Evolutionary conservation across 2,329 filamentous ascomycete species (phyloP).

Genomic region (Zymoseptoria pseudotritici): DNA sequence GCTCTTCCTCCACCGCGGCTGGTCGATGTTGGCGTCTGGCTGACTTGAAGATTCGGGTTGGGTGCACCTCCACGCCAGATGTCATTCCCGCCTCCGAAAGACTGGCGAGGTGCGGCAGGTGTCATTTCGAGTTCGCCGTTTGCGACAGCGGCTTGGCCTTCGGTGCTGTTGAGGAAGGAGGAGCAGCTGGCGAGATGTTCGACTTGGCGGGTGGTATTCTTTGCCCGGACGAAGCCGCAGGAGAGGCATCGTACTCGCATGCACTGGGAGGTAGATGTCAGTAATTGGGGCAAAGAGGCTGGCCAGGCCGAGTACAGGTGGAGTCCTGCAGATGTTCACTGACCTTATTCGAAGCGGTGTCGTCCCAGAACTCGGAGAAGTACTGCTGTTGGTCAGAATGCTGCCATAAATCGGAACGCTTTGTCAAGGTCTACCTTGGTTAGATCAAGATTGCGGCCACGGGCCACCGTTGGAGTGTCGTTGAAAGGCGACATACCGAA

Average conservation of each 20-base stretch:
- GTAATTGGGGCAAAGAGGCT: too few relatives aligned
- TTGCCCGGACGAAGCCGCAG: slow-evolving; percentile 44
- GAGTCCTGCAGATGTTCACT: slow-evolving; percentile 4
- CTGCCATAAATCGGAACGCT: background rate
- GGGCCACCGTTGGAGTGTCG: slow-evolving; percentile 17
- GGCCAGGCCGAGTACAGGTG: too few relatives aligned
- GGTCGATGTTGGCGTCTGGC: slow-evolving; percentile 20
- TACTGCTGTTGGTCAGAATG: slow-evolving; percentile 8
- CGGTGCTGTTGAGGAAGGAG: slow-evolving; percentile 37
- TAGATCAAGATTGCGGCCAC: slow-evolving; percentile 19
- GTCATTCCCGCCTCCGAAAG: slow-evolving; percentile 20
- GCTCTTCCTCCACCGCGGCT: too few relatives aligned
- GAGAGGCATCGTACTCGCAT: slow-evolving; percentile 43
- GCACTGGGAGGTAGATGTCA: slow-evolving; percentile 27
- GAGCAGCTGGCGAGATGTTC: slow-evolving; percentile 43
- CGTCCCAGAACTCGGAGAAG: slow-evolving; percentile 28
- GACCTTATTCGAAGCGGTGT: slow-evolving; percentile 23
- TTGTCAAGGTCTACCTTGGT: slow-evolving; percentile 11
- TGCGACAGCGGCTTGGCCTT: slow-evolving; percentile 33
- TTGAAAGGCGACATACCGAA: background rate
- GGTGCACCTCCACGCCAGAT: slow-evolving; percentile 41
- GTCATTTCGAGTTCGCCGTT: slow-evolving; percentile 21
- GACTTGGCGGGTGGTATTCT: slow-evolving; percentile 46
- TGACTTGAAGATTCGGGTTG: slow-evolving; percentile 42
- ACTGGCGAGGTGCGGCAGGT: slow-evolving; percentile 9